Conservation (phyloP, 352 stramenopile species). For the Globisporangium lucens region DNA sequence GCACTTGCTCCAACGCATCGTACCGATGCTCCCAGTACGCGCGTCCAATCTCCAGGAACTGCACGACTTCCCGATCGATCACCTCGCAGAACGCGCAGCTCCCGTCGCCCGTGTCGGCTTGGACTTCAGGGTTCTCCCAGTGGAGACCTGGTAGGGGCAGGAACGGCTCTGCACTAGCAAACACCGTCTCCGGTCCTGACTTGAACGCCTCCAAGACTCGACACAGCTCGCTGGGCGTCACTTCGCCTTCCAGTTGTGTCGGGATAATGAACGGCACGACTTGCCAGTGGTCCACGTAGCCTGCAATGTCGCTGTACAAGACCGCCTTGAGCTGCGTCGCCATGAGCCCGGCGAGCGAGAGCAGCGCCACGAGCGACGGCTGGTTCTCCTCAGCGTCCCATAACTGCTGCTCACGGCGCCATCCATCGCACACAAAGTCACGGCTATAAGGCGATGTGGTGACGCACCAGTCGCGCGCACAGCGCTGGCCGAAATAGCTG, state of each 20-base stretch:
- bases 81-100: conserved; percentile 3
- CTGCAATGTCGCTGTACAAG: too few species aligned
- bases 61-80: conserved; percentile 1
- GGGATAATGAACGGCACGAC: background rate
- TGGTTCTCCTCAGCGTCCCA: too few species aligned
- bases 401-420: background rate
- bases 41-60: background rate
- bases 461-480: conserved; percentile 1
- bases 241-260: conserved; percentile 4
- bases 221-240: background rate
- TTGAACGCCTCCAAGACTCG: background rate
- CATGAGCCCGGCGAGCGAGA: too few species aligned
- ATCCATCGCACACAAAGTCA: background rate
- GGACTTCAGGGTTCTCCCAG: conserved; percentile 4
- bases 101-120: conserved; percentile 4
- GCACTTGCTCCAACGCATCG: background rate
- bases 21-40: conserved; percentile 3
- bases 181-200: conserved; percentile 1
- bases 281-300: too few species aligned
- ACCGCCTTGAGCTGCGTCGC: too few species aligned
- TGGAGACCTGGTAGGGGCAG: background rate
- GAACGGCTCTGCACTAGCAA: conserved; percentile 1
- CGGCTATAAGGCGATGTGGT: background rate
- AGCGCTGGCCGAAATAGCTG: background rate
- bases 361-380: too few species aligned